Conservation (phyloP, 192 early-diverging fungal genomes). For the Spinellus fusiger region DNA sequence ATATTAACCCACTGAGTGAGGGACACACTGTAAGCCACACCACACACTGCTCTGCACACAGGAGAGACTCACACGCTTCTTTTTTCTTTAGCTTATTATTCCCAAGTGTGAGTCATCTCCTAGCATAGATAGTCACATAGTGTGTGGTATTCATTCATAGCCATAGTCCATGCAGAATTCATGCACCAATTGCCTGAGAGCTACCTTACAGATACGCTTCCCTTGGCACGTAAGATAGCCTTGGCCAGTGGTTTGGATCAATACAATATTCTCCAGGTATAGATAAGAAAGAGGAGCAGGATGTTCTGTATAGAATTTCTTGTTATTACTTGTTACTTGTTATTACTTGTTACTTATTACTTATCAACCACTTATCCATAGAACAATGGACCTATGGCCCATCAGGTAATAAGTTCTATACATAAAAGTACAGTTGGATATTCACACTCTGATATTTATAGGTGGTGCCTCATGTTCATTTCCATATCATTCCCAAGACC, state of each 20-base stretch:
- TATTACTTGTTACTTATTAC: too few species aligned
- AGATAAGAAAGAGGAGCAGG: background rate
- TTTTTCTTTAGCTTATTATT: conserved; percentile 52
- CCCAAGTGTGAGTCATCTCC: conserved; percentile 61
- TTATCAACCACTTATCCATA: too few species aligned
- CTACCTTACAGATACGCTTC: conserved; percentile 74
- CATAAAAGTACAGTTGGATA: background rate
- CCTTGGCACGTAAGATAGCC: conserved; percentile 86
- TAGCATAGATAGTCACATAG: conserved; percentile 16
- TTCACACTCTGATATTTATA: conserved; percentile 27
- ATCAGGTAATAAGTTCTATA: conserved; percentile 39
- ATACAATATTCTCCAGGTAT: conserved; percentile 89
- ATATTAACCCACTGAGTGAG: conserved; percentile 69
- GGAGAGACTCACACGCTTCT: background rate
- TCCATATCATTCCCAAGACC: conserved; percentile 84
- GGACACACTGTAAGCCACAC: conserved; percentile 57
- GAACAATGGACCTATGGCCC: conserved; percentile 53
- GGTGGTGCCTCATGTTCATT: conserved; percentile 89
- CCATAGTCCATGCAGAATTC: conserved; percentile 78
- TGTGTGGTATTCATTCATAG: conserved; percentile 2
- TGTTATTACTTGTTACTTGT: too few species aligned
- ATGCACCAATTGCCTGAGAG: conserved; percentile 87
- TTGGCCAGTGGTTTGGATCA: conserved; percentile 55
- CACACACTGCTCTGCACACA: background rate
- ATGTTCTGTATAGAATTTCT: too few species aligned